A percentile compares a stretch with the other conserved stretches of the same genome.
Conservation (phyloP, 768 basidiomycete genomes). For the Austroboletus festivus region DNA sequence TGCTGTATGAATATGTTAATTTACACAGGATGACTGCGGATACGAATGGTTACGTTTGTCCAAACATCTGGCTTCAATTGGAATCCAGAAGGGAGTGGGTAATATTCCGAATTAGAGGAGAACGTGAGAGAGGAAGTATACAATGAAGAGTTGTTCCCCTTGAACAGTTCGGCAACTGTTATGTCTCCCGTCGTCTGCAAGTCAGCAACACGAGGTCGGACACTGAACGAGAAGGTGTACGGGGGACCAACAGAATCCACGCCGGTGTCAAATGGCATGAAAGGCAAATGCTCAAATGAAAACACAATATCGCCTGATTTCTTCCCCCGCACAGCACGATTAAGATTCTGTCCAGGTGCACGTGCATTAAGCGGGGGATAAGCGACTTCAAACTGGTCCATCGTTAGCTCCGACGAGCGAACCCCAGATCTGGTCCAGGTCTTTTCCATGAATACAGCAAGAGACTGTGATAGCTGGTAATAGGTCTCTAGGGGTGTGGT, state of each 20-base stretch:
- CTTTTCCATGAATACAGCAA: slow-evolving; percentile 42
- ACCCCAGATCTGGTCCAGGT: slow-evolving; percentile 41
- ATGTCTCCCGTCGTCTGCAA: slow-evolving; percentile 11
- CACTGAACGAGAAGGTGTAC: slow-evolving; percentile 39
- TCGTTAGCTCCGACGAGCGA: slow-evolving; percentile 33
- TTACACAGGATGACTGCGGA: too few species aligned
- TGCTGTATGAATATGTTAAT: too few species aligned
- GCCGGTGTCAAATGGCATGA: slow-evolving; percentile 25
- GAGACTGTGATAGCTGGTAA: slow-evolving; percentile 39
- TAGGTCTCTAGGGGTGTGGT: slow-evolving; percentile 43
- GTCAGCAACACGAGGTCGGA: slow-evolving; percentile 29
- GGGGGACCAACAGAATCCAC: slow-evolving; percentile 42
- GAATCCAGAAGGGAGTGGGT: slow-evolving; percentile 32
- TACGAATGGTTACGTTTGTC: slow-evolving; percentile 38
- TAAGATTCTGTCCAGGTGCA: slow-evolving; percentile 44
- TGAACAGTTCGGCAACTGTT: slow-evolving; percentile 29
- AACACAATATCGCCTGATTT: slow-evolving; percentile 30
- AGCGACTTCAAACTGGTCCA: slow-evolving; percentile 33
- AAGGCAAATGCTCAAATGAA: slow-evolving; percentile 17
- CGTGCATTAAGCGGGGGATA: slow-evolving; percentile 38
- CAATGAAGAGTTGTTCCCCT: slow-evolving; percentile 36
- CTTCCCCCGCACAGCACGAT: slow-evolving; percentile 34
- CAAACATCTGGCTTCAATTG: slow-evolving; percentile 27
- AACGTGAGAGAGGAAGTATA: slow-evolving; percentile 38
- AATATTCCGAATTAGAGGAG: slow-evolving; percentile 36